These are phyloP conservation scores for Penicillium cosmopolitanum DNA, from an alignment of 495 filamentous ascomycete genomes.

Conservation along the genomic window DNA sequence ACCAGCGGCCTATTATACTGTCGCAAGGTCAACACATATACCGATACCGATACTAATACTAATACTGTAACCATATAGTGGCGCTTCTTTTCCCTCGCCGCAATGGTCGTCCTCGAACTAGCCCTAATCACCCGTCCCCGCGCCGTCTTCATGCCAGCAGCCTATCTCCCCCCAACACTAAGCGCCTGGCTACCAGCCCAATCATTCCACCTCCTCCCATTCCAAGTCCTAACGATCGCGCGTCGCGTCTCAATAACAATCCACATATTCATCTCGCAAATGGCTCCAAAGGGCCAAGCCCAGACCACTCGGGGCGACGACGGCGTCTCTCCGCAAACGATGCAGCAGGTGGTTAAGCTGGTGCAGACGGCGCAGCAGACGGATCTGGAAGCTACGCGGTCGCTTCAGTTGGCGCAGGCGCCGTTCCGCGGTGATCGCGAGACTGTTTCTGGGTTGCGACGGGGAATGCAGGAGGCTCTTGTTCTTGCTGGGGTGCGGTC, in stretches of 20 bases:
- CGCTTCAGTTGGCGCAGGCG: slow-evolving; percentile 76
- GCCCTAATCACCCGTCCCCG: slow-evolving; percentile 69
- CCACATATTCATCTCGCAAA: slow-evolving; percentile 89
- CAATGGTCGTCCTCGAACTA: slow-evolving; percentile 73
- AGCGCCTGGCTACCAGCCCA: slow-evolving; percentile 59
- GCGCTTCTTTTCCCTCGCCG: slow-evolving; percentile 78
- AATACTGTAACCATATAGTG: slow-evolving; percentile 54
- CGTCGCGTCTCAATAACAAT: slow-evolving; percentile 77
- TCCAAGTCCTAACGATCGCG: slow-evolving; percentile 79
- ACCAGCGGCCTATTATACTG: background rate
- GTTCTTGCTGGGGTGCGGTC: slow-evolving; percentile 72
- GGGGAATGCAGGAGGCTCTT: slow-evolving; percentile 75
- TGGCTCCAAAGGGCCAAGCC: slow-evolving; percentile 43
- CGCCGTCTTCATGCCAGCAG: slow-evolving; percentile 39
- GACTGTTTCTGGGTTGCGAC: slow-evolving; percentile 58
- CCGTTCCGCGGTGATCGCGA: slow-evolving; percentile 79
- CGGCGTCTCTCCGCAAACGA: slow-evolving; percentile 35
- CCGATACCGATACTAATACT: slow-evolving; percentile 5
- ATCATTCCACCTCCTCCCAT: slow-evolving; percentile 74
- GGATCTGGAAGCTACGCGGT: slow-evolving; percentile 67
- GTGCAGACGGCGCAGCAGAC: slow-evolving; percentile 52
- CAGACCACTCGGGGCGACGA: slow-evolving; percentile 13
- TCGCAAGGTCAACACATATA: background rate
- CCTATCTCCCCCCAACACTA: slow-evolving; percentile 42
- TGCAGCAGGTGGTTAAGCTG: slow-evolving; percentile 48